Percentiles rank a stretch among this genome's conserved stretches.
These are phyloP conservation scores for Hortiboletus flavorubellus DNA, from an alignment of 768 basidiomycete genomes.

Conservation along the genomic window DNA sequence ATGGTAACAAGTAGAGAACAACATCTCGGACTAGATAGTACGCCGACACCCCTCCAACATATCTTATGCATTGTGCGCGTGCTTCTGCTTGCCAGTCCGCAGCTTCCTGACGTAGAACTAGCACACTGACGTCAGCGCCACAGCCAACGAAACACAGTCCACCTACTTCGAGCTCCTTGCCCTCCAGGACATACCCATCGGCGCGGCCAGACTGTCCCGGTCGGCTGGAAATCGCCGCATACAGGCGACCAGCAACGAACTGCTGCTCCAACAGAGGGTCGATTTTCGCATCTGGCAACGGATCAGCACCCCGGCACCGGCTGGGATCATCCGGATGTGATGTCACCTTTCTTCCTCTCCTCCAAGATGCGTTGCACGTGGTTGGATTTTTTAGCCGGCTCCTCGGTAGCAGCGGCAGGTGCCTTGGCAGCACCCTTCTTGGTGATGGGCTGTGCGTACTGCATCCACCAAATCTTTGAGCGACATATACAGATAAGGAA, in stretches of 20 bases:
- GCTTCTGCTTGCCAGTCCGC: conserved; percentile 93
- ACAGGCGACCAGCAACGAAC: conserved; percentile 93
- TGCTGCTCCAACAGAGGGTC: conserved; percentile 87
- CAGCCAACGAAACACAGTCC: neutral
- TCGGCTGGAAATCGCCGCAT: conserved; percentile 89
- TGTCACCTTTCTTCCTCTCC: conserved; percentile 85
- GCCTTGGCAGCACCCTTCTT: conserved; percentile 74
- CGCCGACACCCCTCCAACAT: neutral
- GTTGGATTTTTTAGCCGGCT: conserved; percentile 80
- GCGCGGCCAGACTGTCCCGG: conserved; percentile 96
- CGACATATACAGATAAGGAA: neutral
- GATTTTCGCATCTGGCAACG: conserved; percentile 73
- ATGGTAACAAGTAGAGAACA: neutral
- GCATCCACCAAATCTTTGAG: conserved; percentile 8
- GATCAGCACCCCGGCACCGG: conserved; percentile 16
- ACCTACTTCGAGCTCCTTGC: conserved; percentile 93
- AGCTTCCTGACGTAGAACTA: conserved; percentile 96
- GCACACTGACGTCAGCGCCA: conserved; percentile 23
- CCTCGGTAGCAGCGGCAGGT: conserved; percentile 42
- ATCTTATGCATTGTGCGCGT: conserved; percentile 54
- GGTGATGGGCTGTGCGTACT: conserved; percentile 95
- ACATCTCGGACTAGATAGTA: neutral
- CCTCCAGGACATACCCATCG: conserved; percentile 97
- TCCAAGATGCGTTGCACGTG: conserved; percentile 86
- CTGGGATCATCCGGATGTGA: conserved; percentile 2